These are phyloP conservation scores for Geotrichum siamense DNA, from an alignment of 1,139 yeast genomes.

Conservation along the genomic window DNA sequence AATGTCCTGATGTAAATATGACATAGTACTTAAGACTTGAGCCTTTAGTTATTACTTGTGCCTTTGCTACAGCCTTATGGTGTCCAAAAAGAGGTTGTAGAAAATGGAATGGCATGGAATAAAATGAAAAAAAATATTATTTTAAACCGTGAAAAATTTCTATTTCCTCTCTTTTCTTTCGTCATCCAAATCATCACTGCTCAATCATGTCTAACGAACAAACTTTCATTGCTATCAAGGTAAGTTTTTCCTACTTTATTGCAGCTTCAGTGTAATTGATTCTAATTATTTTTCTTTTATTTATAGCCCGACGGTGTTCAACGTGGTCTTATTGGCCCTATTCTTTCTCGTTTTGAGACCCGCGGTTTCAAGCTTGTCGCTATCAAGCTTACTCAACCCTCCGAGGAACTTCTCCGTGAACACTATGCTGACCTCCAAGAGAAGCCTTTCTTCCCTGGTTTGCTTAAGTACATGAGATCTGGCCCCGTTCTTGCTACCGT, in stretches of 20 bases:
- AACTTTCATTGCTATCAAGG: constrained; percentile 96
- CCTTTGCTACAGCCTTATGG: no score
- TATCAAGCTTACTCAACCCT: constrained; percentile 83
- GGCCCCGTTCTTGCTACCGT: constrained; percentile 99
- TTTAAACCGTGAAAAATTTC: no score
- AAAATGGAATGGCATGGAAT: background rate
- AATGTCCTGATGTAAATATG: no score
- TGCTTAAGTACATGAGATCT: constrained; percentile 92
- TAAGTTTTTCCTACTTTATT: constrained; percentile 19
- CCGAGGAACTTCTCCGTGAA: constrained; percentile 79
- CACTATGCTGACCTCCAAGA: constrained; percentile 94
- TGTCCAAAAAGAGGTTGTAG: no score
- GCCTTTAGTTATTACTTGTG: no score
- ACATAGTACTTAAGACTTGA: no score
- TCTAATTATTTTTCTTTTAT: background rate
- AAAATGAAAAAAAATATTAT: background rate
- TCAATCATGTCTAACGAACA: constrained; percentile 64
- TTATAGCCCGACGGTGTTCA: constrained; percentile 95
- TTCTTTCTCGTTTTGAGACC: constrained; percentile 90
- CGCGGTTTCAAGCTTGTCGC: constrained; percentile 97
- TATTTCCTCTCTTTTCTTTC: constrained; percentile 1
- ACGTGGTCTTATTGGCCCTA: constrained; percentile 90
- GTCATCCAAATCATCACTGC: constrained; percentile 4
- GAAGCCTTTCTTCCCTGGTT: constrained; percentile 94
- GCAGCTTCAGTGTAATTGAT: no score